Percentiles rank a stretch among this genome's conserved stretches.
phyloP scores from a whole-genome alignment of 352 stramenopile genomes.

The Pythium apleroticum region DNA sequence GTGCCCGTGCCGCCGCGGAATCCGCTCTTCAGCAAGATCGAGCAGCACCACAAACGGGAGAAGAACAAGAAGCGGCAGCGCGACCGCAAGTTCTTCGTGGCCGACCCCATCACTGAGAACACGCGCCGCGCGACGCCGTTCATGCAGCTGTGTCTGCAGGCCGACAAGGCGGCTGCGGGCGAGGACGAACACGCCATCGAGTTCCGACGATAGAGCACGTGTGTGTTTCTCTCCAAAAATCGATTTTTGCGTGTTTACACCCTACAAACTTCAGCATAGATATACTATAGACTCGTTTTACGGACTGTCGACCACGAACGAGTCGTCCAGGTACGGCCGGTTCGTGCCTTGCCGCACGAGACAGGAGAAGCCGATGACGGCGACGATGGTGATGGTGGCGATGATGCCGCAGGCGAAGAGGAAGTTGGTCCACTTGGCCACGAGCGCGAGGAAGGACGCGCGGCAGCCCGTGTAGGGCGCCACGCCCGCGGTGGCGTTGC shows the following conservation, averaged over 20 bases:
- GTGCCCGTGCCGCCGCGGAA: slow-evolving; percentile 62
- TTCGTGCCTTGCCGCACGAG: slow-evolving; percentile 43
- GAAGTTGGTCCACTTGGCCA: slow-evolving; percentile 70
- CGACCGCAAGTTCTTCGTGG: slow-evolving; percentile 70
- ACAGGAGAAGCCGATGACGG: slow-evolving; percentile 58
- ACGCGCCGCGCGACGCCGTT: slow-evolving; percentile 34
- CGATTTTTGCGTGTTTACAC: slow-evolving; percentile 5
- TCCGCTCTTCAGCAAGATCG: slow-evolving; percentile 70
- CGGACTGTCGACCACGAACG: slow-evolving; percentile 27
- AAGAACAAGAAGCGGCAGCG: slow-evolving; percentile 58
- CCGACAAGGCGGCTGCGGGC: slow-evolving; percentile 20
- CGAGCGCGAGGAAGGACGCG: slow-evolving; percentile 53
- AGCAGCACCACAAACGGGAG: slow-evolving; percentile 44
- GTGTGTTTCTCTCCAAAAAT: background rate
- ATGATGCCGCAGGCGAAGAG: slow-evolving; percentile 56
- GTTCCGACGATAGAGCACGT: slow-evolving; percentile 29
- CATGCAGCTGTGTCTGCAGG: slow-evolving; percentile 32
- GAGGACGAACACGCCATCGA: slow-evolving; percentile 16
- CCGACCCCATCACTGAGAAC: slow-evolving; percentile 45
- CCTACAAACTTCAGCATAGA: slow-evolving; percentile 12
- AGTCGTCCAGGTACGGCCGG: slow-evolving; percentile 24
- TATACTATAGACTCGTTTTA: slow-evolving; percentile 14
- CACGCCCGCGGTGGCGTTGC: slow-evolving; percentile 25
- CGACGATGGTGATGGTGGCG: slow-evolving; percentile 44
- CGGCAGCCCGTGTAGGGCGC: slow-evolving; percentile 74